Evolutionary conservation across 306 rosid species (phyloP).

Genomic region (Prunus davidiana): DNA sequence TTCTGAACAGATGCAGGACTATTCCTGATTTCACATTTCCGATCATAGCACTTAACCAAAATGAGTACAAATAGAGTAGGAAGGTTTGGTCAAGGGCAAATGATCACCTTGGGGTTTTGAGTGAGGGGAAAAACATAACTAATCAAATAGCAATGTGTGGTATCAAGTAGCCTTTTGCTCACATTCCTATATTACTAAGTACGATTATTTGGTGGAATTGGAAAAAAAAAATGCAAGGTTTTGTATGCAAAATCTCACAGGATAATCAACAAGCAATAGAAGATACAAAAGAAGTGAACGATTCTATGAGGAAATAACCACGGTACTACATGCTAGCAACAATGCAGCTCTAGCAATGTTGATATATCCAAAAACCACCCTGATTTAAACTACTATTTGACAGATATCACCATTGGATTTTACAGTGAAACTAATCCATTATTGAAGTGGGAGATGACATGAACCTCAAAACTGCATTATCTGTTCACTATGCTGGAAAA

Average conservation of each 20-base stretch:
- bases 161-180: neutral
- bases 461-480: neutral
- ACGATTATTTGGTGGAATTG: neutral
- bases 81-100: neutral
- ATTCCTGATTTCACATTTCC: neutral
- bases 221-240: neutral
- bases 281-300: neutral
- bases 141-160: neutral
- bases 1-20: neutral
- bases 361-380: neutral
- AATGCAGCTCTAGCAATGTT: neutral
- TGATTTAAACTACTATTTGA: neutral
- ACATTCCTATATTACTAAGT: neutral
- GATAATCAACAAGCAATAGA: neutral
- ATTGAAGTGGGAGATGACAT: neutral
- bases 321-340: neutral
- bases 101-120: neutral
- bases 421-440: neutral
- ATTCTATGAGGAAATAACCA: neutral
- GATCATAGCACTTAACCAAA: neutral
- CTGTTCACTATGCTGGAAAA: neutral
- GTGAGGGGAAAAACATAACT: neutral
- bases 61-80: too few species aligned
- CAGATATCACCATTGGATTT: neutral
- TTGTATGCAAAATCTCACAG: neutral